Percentiles rank a stretch among this genome's conserved stretches.
Conservation (phyloP, 2,329 filamentous ascomycete genomes). For the Penicillium sclerotigenum region DNA sequence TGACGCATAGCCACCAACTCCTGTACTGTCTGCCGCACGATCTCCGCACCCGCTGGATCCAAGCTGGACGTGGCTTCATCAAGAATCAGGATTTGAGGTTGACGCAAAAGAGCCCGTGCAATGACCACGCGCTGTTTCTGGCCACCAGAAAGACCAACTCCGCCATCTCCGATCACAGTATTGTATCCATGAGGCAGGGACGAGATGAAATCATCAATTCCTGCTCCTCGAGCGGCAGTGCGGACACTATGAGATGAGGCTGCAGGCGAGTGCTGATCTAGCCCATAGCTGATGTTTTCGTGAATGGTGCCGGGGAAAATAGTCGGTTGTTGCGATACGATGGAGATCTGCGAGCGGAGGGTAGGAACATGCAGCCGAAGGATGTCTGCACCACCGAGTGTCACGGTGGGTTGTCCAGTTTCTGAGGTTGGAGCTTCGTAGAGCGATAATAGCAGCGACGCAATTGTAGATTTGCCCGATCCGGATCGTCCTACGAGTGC, state of each 20-base stretch:
- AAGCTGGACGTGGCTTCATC: conserved; percentile 86
- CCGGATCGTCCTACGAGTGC: conserved; percentile 83
- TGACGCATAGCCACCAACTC: conserved; percentile 46
- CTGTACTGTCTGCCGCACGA: conserved; percentile 62
- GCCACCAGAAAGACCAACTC: conserved; percentile 70
- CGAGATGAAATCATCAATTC: conserved; percentile 72
- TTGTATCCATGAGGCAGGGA: conserved; percentile 69
- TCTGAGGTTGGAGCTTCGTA: conserved; percentile 49
- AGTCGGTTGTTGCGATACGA: conserved; percentile 62
- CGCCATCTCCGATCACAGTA: conserved; percentile 74
- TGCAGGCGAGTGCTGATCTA: conserved; percentile 55
- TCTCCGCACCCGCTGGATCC: conserved; percentile 64
- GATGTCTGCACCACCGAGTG: conserved; percentile 53
- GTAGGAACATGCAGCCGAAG: conserved; percentile 56
- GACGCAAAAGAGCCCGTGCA: conserved; percentile 70
- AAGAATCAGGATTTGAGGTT: conserved; percentile 70
- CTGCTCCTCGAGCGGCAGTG: conserved; percentile 55
- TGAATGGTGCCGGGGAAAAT: conserved; percentile 51
- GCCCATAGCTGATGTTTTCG: conserved; percentile 69
- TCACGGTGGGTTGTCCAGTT: conserved; percentile 46
- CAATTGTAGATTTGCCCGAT: conserved; percentile 85
- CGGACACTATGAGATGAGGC: conserved; percentile 48
- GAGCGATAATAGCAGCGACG: conserved; percentile 69
- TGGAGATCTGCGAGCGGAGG: conserved; percentile 61
- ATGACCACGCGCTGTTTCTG: conserved; percentile 81